Conservation (phyloP, 345 rosid species). For the Ceriops zippeliana region DNA sequence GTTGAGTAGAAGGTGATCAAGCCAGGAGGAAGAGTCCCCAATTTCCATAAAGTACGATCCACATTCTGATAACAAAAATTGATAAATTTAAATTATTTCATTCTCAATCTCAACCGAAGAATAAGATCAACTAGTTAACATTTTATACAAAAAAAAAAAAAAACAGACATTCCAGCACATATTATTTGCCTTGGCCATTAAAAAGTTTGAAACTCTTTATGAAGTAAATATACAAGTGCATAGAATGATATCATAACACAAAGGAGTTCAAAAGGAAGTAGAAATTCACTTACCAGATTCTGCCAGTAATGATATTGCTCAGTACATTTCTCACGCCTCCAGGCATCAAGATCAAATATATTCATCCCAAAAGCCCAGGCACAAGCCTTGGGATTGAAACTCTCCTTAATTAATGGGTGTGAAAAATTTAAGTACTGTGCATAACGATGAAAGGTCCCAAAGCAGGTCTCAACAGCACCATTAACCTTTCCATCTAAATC, state of each 20-base stretch:
- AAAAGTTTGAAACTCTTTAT: background rate
- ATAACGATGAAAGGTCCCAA: conserved; percentile 86
- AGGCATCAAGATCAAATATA: conserved; percentile 82
- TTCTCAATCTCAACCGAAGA: background rate
- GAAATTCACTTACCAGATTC: conserved; percentile 44
- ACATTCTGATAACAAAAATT: conserved; percentile 46
- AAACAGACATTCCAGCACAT: background rate
- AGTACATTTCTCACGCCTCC: conserved; percentile 65
- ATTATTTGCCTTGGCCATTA: background rate
- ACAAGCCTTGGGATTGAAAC: conserved; percentile 71
- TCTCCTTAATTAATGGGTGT: conserved; percentile 66
- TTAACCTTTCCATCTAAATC: conserved; percentile 88
- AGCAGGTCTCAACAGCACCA: conserved; percentile 92
- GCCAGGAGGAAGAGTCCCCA: conserved; percentile 76
- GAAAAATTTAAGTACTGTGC: conserved; percentile 69
- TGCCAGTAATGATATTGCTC: conserved; percentile 64
- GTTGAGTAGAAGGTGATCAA: conserved; percentile 78
- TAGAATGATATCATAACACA: background rate
- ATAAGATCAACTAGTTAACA: background rate
- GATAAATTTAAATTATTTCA: background rate
- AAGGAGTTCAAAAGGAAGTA: conserved; percentile 7
- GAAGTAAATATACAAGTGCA: background rate
- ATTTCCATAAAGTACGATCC: conserved; percentile 65
- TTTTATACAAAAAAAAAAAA: background rate
- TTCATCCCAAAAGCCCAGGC: conserved; percentile 98